Evolutionary conservation across 2,329 filamentous ascomycete genomes (phyloP), one percentile per base, ranked within the genome.

Genomic region (Rhytidhysteron rufulum): DNA sequence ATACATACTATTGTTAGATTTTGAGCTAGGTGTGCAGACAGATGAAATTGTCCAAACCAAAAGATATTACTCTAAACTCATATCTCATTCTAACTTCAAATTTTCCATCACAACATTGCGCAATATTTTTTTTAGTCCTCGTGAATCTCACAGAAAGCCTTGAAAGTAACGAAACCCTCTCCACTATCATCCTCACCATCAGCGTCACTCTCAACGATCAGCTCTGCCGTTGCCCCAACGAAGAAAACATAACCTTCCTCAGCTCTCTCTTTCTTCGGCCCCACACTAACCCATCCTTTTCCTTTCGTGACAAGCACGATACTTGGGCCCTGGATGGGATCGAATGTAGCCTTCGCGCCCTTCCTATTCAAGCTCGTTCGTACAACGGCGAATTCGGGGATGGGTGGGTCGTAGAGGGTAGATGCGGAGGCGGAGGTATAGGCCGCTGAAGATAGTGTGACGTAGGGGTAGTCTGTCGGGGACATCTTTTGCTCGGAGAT

Each of bases 401-500:
- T 98, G 0, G 93, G 93, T 0, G 93, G 93, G 59, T 98, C 87
- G 66, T 98, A 98, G 13, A 97, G 78, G 8, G 79, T 71, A 3
- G 81, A 79, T 5, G 80, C 74, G 2, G 87, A 91, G 36, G 75
- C 80, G 5, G 85, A 88, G 47, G 80, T 86, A 70, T 95, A 96
- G 5, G 84, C 89, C 1, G 75, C 68, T n/a, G 81, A 79, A 65
- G 95, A 94, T 40, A 96, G 74, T 2, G 84, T 87, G 10, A 78
- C 85, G 60, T 93, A 95, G 1, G 89, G 85, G 62, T 95, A 97
- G 55, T 93, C 86, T 13, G 74, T 76, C 0, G 93, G 88, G 4
- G 76, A 62, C 84, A 98, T 94, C 72, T 96, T 96, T 66, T 98
- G 93, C 68, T 95, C 83, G 45, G 86, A 83, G 50, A 96, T 96